Evolutionary conservation across 2,329 filamentous ascomycete genomes (phyloP).

Genomic region (Ceratocystis destructans): DNA sequence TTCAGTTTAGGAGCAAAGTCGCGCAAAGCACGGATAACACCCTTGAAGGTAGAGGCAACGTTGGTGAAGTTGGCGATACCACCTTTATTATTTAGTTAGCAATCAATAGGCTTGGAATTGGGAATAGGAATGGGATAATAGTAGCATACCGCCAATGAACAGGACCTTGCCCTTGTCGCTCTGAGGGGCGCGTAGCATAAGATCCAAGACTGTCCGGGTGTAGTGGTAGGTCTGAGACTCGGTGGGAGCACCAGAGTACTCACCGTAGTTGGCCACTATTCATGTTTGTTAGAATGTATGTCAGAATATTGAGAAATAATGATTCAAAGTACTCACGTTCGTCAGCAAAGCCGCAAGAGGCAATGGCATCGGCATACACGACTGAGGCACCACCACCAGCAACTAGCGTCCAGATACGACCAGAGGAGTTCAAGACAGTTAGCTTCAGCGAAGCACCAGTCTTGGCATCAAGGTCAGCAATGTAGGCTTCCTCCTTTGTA

Average conservation of each 20-base stretch:
- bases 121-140: background rate
- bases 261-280: slow-evolving; percentile 84
- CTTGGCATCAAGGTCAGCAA: slow-evolving; percentile 96
- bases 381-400: slow-evolving; percentile 99
- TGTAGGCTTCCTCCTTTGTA: slow-evolving; percentile 98
- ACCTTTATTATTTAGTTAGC: slow-evolving; percentile 21
- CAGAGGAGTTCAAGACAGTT: slow-evolving; percentile 81
- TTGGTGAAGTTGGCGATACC: slow-evolving; percentile 99
- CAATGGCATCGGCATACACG: slow-evolving; percentile 97
- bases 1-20: slow-evolving; percentile 73
- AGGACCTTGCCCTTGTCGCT: slow-evolving; percentile 90
- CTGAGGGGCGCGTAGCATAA: slow-evolving; percentile 85
- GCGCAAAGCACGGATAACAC: slow-evolving; percentile 89
- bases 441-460: slow-evolving; percentile 98
- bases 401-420: slow-evolving; percentile 95
- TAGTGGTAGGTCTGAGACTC: slow-evolving; percentile 99
- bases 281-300: background rate
- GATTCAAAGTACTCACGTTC: slow-evolving; percentile 37
- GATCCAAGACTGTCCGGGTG: slow-evolving; percentile 86
- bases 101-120: background rate
- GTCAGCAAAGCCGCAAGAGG: slow-evolving; percentile 83
- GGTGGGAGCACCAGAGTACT: slow-evolving; percentile 97
- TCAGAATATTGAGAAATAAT: background rate
- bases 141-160: slow-evolving; percentile 68
- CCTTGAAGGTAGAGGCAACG: slow-evolving; percentile 98